A percentile compares a stretch with the other conserved stretches of the same genome.
These are phyloP conservation scores for Pichia sp. DNA, from an alignment of 1,139 yeast genomes.

Conservation along the genomic window DNA sequence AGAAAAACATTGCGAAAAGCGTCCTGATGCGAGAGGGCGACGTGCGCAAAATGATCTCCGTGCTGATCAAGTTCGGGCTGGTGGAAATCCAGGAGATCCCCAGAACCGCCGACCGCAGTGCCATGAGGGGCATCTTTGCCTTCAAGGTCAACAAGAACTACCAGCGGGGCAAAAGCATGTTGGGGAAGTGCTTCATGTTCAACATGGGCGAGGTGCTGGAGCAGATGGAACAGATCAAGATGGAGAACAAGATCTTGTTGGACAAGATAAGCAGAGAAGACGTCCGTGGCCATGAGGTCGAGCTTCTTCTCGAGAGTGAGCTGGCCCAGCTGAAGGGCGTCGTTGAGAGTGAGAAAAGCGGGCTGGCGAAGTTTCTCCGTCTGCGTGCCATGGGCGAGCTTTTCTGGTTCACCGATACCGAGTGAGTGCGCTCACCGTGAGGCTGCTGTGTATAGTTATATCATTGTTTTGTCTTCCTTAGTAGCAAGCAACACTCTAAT, in stretches of 20 bases:
- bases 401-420: constrained; percentile 35
- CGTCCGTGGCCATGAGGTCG: constrained; percentile 77
- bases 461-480: too few species aligned
- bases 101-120: constrained; percentile 85
- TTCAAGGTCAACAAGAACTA: constrained; percentile 51
- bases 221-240: constrained; percentile 53
- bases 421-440: constrained; percentile 5
- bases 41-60: constrained; percentile 61
- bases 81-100: constrained; percentile 89
- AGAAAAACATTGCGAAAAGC: constrained; percentile 70
- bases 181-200: constrained; percentile 55
- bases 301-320: constrained; percentile 70
- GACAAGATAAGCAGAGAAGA: constrained; percentile 86
- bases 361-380: constrained; percentile 52
- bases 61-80: constrained; percentile 52
- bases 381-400: constrained; percentile 51
- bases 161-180: constrained; percentile 31
- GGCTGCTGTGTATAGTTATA: not conserved
- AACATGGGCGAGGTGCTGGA: constrained; percentile 64
- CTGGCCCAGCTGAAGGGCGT: constrained; percentile 62
- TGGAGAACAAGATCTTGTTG: constrained; percentile 61
- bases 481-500: too few species aligned
- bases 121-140: constrained; percentile 78
- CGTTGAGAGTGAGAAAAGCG: constrained; percentile 51
- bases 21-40: constrained; percentile 75